Evolutionary conservation across 2,329 filamentous ascomycete species (phyloP).

Genomic region (Huntiella abstrusa): DNA sequence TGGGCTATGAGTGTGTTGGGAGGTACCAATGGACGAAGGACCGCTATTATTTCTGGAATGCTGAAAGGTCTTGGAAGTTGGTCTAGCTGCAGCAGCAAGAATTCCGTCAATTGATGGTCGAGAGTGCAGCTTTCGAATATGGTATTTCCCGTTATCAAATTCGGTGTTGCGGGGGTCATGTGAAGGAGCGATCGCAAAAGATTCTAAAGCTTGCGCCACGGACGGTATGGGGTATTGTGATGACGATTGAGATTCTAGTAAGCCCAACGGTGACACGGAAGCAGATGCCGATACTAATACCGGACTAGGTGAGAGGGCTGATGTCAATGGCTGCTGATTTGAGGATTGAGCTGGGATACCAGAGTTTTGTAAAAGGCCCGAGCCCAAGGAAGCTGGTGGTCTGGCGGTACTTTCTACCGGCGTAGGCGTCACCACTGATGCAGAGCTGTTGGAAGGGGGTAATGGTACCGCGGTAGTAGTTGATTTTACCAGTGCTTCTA

Average conservation of each 20-base stretch:
- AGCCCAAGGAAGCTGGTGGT: neutral
- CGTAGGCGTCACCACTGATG: too few species aligned
- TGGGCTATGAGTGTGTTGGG: neutral
- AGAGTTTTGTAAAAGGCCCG: slow-evolving; percentile 1
- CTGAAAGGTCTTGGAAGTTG: neutral
- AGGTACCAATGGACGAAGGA: neutral
- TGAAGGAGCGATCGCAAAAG: too few species aligned
- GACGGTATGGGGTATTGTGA: too few species aligned
- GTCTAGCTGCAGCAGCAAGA: slow-evolving; percentile 1
- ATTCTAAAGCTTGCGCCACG: too few species aligned
- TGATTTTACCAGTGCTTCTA: too few species aligned
- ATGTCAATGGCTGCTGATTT: neutral
- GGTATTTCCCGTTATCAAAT: too few species aligned
- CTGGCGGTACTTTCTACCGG: neutral
- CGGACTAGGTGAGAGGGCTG: neutral
- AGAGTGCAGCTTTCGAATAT: too few species aligned
- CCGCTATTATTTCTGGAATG: neutral
- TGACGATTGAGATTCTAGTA: too few species aligned
- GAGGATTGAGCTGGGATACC: neutral
- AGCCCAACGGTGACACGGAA: too few species aligned
- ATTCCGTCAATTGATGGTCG: neutral
- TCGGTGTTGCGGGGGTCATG: too few species aligned
- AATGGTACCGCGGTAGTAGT: too few species aligned
- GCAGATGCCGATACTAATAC: neutral
- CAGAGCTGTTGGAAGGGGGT: too few species aligned